phyloP scores from a whole-genome alignment of 805 yeast genomes.

The Metschnikowia anglica region DNA sequence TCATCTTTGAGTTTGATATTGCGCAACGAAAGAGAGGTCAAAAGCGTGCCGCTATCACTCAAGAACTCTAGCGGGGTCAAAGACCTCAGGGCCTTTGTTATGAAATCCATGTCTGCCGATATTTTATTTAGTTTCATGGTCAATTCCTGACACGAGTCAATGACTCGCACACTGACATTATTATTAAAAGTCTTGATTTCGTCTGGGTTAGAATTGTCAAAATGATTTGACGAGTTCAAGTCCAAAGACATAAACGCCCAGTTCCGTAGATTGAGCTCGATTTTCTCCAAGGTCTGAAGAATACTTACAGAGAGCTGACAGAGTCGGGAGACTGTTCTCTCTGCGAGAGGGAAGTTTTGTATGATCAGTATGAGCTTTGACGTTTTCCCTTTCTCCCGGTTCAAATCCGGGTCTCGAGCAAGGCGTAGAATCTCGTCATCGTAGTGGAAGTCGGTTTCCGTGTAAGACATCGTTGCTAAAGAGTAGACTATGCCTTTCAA shows the following conservation, averaged over 20 bases:
- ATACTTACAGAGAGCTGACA: conserved; percentile 49
- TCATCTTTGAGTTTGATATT: conserved; percentile 50
- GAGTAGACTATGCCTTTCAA: too few species aligned
- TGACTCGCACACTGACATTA: conserved; percentile 54
- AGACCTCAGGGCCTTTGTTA: conserved; percentile 43
- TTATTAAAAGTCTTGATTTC: conserved; percentile 44
- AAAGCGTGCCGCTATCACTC: conserved; percentile 52
- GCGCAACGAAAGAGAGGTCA: conserved; percentile 45
- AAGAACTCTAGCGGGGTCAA: conserved; percentile 48
- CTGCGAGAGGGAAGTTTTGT: conserved; percentile 43
- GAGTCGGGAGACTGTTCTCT: conserved; percentile 44
- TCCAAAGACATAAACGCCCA: conserved; percentile 59
- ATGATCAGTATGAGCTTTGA: conserved; percentile 42
- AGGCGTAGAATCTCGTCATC: conserved; percentile 49
- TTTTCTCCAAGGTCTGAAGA: conserved; percentile 49
- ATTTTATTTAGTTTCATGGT: conserved; percentile 43
- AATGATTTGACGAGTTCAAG: conserved; percentile 44
- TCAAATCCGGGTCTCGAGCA: conserved; percentile 50
- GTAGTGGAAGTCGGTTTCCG: conserved; percentile 26
- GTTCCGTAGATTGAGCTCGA: conserved; percentile 46
- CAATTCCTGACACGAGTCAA: conserved; percentile 48
- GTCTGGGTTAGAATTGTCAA: conserved; percentile 21
- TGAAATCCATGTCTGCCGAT: conserved; percentile 46
- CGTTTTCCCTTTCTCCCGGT: conserved; percentile 41
- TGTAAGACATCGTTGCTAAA: conserved; percentile 6